A percentile compares a stretch with the other conserved stretches of the same genome.
Evolutionary conservation across 1,284 basidiomycete species (phyloP).

Genomic region (Marasmius fiardii): DNA sequence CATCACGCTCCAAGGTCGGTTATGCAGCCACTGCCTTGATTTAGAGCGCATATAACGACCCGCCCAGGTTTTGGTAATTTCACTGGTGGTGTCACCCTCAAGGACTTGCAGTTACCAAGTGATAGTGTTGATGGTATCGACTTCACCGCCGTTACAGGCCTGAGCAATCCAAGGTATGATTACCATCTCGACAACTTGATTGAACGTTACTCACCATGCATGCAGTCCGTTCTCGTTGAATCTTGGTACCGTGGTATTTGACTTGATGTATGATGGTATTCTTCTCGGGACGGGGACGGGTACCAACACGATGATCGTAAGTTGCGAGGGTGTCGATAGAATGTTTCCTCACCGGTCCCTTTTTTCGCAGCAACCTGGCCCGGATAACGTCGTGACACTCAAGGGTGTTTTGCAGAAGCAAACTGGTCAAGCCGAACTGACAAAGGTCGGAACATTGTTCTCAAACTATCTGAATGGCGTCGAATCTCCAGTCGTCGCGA

Average conservation of each 20-base stretch:
- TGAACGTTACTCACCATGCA: conserved; percentile 1
- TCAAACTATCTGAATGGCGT: conserved; percentile 74
- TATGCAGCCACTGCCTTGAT: background rate
- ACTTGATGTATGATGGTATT: conserved; percentile 58
- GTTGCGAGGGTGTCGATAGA: conserved; percentile 15
- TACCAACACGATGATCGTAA: conserved; percentile 47
- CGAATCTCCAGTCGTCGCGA: conserved; percentile 55
- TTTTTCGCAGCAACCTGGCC: conserved; percentile 42
- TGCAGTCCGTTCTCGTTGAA: conserved; percentile 65
- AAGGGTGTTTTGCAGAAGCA: conserved; percentile 60
- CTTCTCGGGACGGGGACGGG: conserved; percentile 59
- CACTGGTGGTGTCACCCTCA: conserved; percentile 50
- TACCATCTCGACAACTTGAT: background rate
- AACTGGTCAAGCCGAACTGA: conserved; percentile 44
- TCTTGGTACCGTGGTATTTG: conserved; percentile 69
- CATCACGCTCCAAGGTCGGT: conserved; percentile 48
- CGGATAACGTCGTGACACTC: conserved; percentile 57
- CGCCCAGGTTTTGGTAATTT: conserved; percentile 65
- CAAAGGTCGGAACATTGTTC: conserved; percentile 60
- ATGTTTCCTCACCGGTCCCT: background rate
- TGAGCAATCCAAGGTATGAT: conserved; percentile 61
- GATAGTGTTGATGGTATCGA: conserved; percentile 70
- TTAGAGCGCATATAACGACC: background rate
- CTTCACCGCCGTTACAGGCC: conserved; percentile 53
- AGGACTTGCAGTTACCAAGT: conserved; percentile 69